A percentile compares a stretch with the other conserved stretches of the same genome.
Evolutionary conservation across 352 stramenopile species (phyloP).

Genomic region (Pythium vanterpoolii): DNA sequence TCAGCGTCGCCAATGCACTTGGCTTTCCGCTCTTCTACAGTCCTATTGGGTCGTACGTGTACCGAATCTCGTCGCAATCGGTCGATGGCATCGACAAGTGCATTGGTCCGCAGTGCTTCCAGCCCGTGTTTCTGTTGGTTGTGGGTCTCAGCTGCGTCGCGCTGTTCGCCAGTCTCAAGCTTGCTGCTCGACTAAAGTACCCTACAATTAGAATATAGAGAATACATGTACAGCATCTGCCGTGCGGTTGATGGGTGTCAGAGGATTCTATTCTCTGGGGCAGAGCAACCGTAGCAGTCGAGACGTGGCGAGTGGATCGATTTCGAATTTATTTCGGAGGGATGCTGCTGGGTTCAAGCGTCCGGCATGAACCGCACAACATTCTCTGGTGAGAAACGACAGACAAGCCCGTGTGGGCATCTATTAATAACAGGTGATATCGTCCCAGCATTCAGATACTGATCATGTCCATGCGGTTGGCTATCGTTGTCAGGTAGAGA

Average conservation of each 20-base stretch:
- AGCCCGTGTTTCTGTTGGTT: slow-evolving; percentile 58
- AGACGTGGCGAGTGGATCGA: too few species aligned
- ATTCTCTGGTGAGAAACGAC: too few species aligned
- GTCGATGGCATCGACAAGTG: slow-evolving; percentile 51
- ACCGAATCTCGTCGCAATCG: slow-evolving; percentile 28
- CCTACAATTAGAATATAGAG: neutral
- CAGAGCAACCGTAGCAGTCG: too few species aligned
- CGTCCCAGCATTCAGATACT: too few species aligned
- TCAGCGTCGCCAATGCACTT: slow-evolving; percentile 68
- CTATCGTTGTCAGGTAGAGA: neutral
- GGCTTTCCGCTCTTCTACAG: slow-evolving; percentile 75
- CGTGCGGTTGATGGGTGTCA: neutral
- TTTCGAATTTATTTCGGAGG: too few species aligned
- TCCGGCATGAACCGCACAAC: too few species aligned
- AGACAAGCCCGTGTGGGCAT: too few species aligned
- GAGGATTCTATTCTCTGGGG: too few species aligned
- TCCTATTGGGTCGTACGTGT: slow-evolving; percentile 60
- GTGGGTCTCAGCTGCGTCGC: slow-evolving; percentile 47
- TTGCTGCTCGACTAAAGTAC: slow-evolving; percentile 38
- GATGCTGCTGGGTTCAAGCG: too few species aligned
- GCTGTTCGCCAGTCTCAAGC: slow-evolving; percentile 49
- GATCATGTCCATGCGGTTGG: neutral
- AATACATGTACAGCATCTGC: neutral
- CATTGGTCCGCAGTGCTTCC: slow-evolving; percentile 54
- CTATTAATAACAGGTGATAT: too few species aligned